These are phyloP conservation scores for Tothia fuscella DNA, from an alignment of 2,329 filamentous ascomycete genomes.

Conservation along the genomic window DNA sequence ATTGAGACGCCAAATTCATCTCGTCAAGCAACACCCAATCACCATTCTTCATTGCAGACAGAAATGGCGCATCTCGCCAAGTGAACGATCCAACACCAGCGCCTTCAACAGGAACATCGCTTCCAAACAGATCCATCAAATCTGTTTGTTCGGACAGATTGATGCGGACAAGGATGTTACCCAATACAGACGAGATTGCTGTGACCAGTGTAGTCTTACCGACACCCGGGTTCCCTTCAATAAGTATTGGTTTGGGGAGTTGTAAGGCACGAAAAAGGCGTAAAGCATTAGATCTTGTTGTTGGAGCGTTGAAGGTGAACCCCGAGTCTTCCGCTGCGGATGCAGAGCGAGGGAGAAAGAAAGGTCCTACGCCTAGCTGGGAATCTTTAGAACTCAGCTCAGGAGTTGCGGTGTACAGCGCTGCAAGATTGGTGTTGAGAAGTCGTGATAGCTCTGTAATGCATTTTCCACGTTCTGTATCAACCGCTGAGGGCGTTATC, in stretches of 20 bases:
- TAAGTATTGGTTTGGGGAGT: constrained; percentile 76
- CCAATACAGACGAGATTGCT: constrained; percentile 68
- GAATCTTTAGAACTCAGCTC: constrained; percentile 43
- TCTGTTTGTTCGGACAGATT: constrained; percentile 98
- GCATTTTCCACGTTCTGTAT: constrained; percentile 60
- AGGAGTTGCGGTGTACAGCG: constrained; percentile 53
- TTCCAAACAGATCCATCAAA: constrained; percentile 92
- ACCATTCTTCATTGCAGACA: constrained; percentile 91
- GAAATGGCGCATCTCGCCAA: constrained; percentile 90
- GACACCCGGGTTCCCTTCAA: constrained; percentile 96
- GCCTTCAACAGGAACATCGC: constrained; percentile 91
- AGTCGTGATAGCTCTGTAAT: constrained; percentile 59
- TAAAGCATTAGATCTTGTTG: constrained; percentile 82
- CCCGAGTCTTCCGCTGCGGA: constrained; percentile 41
- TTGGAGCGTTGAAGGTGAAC: constrained; percentile 79
- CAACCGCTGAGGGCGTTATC: constrained; percentile 55
- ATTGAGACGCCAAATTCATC: constrained; percentile 97
- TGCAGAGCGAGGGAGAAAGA: constrained; percentile 48
- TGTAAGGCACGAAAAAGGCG: constrained; percentile 81
- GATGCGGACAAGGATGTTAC: constrained; percentile 77
- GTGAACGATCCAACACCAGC: constrained; percentile 80
- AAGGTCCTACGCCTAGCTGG: constrained; percentile 58
- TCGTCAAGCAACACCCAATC: constrained; percentile 96
- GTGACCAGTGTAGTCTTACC: constrained; percentile 92
- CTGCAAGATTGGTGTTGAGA: constrained; percentile 48